Evolutionary conservation across 2,329 filamentous ascomycete species (phyloP).

Genomic region (Alternaria panax): DNA sequence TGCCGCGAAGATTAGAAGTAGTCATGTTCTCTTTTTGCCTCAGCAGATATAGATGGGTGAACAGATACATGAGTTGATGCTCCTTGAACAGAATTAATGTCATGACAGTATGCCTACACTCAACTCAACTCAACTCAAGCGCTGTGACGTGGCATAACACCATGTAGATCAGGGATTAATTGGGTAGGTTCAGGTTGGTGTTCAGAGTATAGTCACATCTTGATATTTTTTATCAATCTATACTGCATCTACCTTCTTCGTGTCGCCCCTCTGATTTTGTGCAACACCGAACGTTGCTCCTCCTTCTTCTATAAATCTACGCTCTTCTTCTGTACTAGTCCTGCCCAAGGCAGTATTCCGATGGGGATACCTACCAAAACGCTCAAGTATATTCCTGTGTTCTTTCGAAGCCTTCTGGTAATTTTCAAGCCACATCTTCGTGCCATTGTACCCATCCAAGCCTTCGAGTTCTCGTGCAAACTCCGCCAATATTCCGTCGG

Average conservation of each 20-base stretch:
- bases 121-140: background rate
- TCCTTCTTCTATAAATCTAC: slow-evolving; percentile 57
- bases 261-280: slow-evolving; percentile 16
- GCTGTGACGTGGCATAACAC: background rate
- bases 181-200: background rate
- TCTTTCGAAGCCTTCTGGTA: slow-evolving; percentile 52
- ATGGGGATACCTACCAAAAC: slow-evolving; percentile 67
- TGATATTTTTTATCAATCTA: background rate
- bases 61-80: background rate
- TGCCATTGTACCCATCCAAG: slow-evolving; percentile 35
- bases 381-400: slow-evolving; percentile 60
- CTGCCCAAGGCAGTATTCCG: slow-evolving; percentile 62
- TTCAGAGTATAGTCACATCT: background rate
- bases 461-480: slow-evolving; percentile 46
- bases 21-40: background rate
- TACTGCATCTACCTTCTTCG: background rate
- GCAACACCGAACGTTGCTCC: slow-evolving; percentile 53
- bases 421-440: slow-evolving; percentile 39
- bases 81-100: background rate
- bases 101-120: background rate
- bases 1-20: rapidly evolving
- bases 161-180: too few species aligned
- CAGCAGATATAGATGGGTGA: background rate
- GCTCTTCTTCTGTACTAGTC: slow-evolving; percentile 59
- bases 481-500: slow-evolving; percentile 42